Base-by-base conservation (phyloP, 1,139 yeast species). In the Candida buenavistaensis region DNA sequence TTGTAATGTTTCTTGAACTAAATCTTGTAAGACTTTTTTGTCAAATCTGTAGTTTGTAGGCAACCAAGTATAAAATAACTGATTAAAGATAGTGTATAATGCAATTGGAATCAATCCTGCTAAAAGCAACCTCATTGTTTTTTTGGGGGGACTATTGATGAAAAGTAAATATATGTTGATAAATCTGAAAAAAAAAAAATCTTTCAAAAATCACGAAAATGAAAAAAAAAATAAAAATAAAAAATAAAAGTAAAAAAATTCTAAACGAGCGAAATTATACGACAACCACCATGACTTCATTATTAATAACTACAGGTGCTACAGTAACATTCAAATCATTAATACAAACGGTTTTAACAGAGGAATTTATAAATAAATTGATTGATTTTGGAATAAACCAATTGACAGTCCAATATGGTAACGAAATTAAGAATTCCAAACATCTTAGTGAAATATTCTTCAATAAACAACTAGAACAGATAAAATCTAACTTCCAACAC, bases 391-490 rank as follows among this genome's bases (percentile, higher is more conserved):
- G 76, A 0, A 75, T 67, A 40, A 44, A 51, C 1, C 57, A 56
- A 11, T 39, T 86, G 17, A 59, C 71, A 2, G 53, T 88, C 3
- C 97, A 90, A 53, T 86, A 81, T 54, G 97, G 97, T 2, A 72
- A 68, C 32, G 78, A 72, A 35, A 43, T 47, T 16, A 56, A 54
- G 27, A 61, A 57, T 14, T 47, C 51, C 4, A 43, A 29, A 6
- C 48, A 62, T 35, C 47, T 62, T 27, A 59, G 68, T 38, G 44
- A 47, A 40, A 37, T 42, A 5, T 52, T 45, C 36, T 54, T 64
- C 35, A 44, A 48, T 14, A 23, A 39, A 9, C 44, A 50, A 16
- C 33, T 59, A n/a, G n/a, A n/a, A n/a, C n/a, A n/a, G n/a, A n/a
- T n/a, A n/a, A n/a, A n/a, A n/a, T n/a, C n/a, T n/a, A n/a, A n/a